These are phyloP conservation scores for Agaricus bisporus DNA, from an alignment of 768 basidiomycete genomes.

Conservation along the genomic window DNA sequence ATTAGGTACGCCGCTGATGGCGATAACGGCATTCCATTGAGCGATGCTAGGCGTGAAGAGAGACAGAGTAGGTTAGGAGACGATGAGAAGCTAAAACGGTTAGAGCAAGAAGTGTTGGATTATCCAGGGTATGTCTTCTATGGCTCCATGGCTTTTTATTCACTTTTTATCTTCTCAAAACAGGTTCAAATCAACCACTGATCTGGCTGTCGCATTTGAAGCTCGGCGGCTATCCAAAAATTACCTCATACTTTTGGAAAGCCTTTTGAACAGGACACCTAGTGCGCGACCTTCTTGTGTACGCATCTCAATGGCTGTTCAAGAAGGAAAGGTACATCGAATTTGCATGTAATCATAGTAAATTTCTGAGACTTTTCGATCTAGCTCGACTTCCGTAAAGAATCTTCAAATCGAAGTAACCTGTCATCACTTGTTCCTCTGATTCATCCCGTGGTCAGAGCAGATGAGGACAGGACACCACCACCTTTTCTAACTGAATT, in stretches of 20 bases:
- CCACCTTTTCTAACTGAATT: background rate
- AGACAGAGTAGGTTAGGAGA: constrained; percentile 22
- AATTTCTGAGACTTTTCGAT: background rate
- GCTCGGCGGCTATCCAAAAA: constrained; percentile 67
- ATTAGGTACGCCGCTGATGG: constrained; percentile 57
- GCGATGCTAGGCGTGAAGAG: constrained; percentile 23
- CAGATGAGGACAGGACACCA: background rate
- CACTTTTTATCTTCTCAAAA: background rate
- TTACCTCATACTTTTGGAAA: constrained; percentile 67
- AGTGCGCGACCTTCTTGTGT: constrained; percentile 65
- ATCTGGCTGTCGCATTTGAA: constrained; percentile 52
- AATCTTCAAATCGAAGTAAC: constrained; percentile 1
- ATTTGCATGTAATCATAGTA: background rate
- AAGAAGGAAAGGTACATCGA: constrained; percentile 60
- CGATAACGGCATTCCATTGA: constrained; percentile 37
- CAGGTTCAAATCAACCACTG: constrained; percentile 47
- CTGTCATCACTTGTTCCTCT: constrained; percentile 10
- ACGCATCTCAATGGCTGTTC: constrained; percentile 60
- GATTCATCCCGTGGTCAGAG: background rate
- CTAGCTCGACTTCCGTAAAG: constrained; percentile 15
- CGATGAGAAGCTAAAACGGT: constrained; percentile 54
- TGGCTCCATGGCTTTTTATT: background rate
- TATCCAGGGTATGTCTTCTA: constrained; percentile 62
- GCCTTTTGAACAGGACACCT: constrained; percentile 59
- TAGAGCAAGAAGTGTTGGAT: constrained; percentile 66